Base-by-base conservation (phyloP, 768 basidiomycete species). In the Xanthoconium stramineum region DNA sequence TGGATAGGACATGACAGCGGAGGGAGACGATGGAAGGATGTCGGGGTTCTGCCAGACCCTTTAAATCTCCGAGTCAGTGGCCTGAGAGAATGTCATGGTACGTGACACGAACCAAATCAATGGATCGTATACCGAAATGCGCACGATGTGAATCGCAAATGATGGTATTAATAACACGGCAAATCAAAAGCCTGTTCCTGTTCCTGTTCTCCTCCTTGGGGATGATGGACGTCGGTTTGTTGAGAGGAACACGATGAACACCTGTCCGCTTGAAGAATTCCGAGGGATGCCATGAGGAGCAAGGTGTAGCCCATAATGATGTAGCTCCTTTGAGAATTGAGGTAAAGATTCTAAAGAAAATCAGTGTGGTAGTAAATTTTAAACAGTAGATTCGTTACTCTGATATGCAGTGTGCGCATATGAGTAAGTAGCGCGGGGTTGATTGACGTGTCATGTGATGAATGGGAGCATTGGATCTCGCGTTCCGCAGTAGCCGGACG, bases 1-100 rank as follows among this genome's bases (percentile, higher is more conserved):
- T 12, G 60, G 63, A 39, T 51, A 54, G 15, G 70, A 40, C 70
- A 73, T 71, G 50, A 24, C 11, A 20, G 11, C 7, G 42, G 17
- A 33, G 24, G 19, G 49, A 43, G 33, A 42, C 15, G 55, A 38
- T 10, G 45, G 32, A 46, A 37, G 36, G 36, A 47, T 17, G 6
- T 3, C 3, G 20, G 44, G 19, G 30, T 46, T 32, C 38, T 38
- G n/a, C 42, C 17, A 40, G 20, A 14, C 49, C 19, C 50, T 67
- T 62, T 53, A 67, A 53, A 35, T 32, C 6, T 17, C 32, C 20
- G 14, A 17, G 17, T 17, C 2, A 2, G 14, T 15, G 19, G 45
- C 50, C 55, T 51, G 50, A 56, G 50, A 45, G 30, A 24, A 48
- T 48, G 39, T 33, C 40, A 33, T 38, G 28, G 15, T 36, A 50